Base-by-base conservation (phyloP, 2,329 filamentous ascomycete species). In the Fusarium fracticaudum region DNA sequence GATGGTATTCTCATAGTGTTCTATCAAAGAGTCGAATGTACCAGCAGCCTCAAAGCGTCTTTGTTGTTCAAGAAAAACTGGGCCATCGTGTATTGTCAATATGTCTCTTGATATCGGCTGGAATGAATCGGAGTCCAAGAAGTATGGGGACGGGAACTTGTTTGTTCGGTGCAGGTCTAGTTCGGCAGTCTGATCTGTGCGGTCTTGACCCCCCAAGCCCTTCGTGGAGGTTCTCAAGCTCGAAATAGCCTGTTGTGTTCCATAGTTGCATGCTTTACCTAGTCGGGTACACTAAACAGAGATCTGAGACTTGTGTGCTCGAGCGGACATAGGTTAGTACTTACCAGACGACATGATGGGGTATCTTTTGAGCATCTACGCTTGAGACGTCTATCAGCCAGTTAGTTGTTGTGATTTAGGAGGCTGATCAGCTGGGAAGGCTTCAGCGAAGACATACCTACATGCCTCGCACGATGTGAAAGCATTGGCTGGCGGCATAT, bases 291-390 rank as follows among this genome's bases (percentile, higher is more conserved):
- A 59, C 60, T 62, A 22, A 8, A n/a, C 2, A n/a, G 8, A n/a
- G 0, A 9, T 22, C 24, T 54, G 2, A 54, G 33, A 38, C 35
- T n/a, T 9, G 8, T 0, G 5, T 13, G 8, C 2, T 6, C 0
- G 7, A 22, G 2, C 2, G 0, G 18, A 38, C 4, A 13, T 7
- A 20, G 5, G 17, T 24, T 3, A 2, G 35, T 33, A 18, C 40
- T 44, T 2, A 58, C 60, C 11, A 62, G 51, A 18, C 37, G 60
- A 2, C 60, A 62, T 20, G 50, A 62, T 2, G 60, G 60, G 8
- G 37, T 44, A 31, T 63, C 60, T 17, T 10, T n/a, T 38, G 60
- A 63, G 22, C 60, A 63, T 26, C 10, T 63, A 11, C 60, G 60
- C 31, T 63, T 63, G 0, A 59, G 60, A 4, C 60, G 60, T 10